phyloP scores from a whole-genome alignment of 495 filamentous ascomycete species.

The Durotheca rogersii region DNA sequence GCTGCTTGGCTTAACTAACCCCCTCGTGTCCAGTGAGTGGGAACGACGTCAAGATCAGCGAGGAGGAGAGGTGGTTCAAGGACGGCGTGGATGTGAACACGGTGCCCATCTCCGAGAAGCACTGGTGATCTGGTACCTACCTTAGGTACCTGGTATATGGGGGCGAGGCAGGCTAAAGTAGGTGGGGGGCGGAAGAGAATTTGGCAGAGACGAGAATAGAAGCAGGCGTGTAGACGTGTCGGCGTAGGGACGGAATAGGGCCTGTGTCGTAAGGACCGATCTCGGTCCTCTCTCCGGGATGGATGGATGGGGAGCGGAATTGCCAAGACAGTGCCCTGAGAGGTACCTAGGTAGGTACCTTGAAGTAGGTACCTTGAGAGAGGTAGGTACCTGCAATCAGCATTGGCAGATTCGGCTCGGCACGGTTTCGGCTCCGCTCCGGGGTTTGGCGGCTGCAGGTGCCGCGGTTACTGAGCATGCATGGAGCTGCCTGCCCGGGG shows the following conservation, averaged over 20 bases:
- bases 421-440: slow-evolving; percentile 13
- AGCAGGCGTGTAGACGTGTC: too few relatives aligned
- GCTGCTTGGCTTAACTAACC: too few relatives aligned
- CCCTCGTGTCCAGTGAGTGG: slow-evolving; percentile 67
- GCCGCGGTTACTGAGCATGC: too few relatives aligned
- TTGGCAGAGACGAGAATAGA: too few relatives aligned
- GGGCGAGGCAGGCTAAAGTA: too few relatives aligned
- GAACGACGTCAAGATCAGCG: slow-evolving; percentile 73
- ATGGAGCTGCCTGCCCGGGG: too few relatives aligned
- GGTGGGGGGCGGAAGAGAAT: too few relatives aligned
- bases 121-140: slow-evolving; percentile 71
- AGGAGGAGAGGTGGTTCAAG: slow-evolving; percentile 65
- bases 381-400: not conserved
- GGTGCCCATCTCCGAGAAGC: slow-evolving; percentile 68
- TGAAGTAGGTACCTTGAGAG: not conserved
- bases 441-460: slow-evolving; percentile 9
- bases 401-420: slow-evolving; percentile 24
- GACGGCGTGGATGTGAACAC: slow-evolving; percentile 73
- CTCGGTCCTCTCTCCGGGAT: not conserved
- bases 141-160: too few relatives aligned
- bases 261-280: too few relatives aligned
- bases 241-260: too few relatives aligned
- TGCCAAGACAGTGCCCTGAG: too few relatives aligned
- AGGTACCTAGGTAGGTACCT: not conserved
- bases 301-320: too few relatives aligned